Evolutionary conservation across 768 basidiomycete genomes (phyloP).

Genomic region (Suillus subalutaceus): DNA sequence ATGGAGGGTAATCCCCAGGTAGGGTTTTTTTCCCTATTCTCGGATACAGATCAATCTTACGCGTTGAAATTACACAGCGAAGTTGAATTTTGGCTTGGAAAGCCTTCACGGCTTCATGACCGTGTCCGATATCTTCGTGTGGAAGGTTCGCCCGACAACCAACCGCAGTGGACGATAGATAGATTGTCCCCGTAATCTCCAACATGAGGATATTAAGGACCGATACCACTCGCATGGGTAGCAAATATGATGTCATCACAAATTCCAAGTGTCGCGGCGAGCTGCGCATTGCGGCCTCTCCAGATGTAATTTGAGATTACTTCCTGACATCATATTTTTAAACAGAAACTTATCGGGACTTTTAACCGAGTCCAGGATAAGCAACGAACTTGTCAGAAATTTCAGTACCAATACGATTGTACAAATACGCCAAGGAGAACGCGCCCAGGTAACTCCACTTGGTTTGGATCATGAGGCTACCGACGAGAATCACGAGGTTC

Average conservation of each 20-base stretch:
- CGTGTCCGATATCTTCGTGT: slow-evolving; percentile 76
- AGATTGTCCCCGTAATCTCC: slow-evolving; percentile 68
- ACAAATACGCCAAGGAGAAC: background rate
- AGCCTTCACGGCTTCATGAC: slow-evolving; percentile 93
- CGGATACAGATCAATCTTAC: background rate
- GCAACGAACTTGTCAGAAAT: background rate
- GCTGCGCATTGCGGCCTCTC: background rate
- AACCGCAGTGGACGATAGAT: slow-evolving; percentile 74
- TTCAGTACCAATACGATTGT: background rate
- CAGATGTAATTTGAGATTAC: background rate
- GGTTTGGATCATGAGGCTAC: background rate
- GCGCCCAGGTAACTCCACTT: background rate
- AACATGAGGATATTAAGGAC: background rate
- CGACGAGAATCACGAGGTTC: too few relatives aligned
- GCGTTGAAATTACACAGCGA: slow-evolving; percentile 56
- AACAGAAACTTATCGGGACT: background rate
- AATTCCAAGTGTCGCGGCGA: background rate
- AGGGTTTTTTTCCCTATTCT: background rate
- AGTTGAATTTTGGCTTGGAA: slow-evolving; percentile 97
- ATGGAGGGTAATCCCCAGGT: slow-evolving; percentile 93
- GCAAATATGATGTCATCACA: background rate
- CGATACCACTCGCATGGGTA: slow-evolving; percentile 2
- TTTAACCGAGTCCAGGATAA: background rate
- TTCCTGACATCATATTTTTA: background rate
- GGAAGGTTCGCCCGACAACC: slow-evolving; percentile 48